These are phyloP conservation scores for Scutellaria minor DNA, from an alignment of 257 asterid species.

Conservation along the genomic window DNA sequence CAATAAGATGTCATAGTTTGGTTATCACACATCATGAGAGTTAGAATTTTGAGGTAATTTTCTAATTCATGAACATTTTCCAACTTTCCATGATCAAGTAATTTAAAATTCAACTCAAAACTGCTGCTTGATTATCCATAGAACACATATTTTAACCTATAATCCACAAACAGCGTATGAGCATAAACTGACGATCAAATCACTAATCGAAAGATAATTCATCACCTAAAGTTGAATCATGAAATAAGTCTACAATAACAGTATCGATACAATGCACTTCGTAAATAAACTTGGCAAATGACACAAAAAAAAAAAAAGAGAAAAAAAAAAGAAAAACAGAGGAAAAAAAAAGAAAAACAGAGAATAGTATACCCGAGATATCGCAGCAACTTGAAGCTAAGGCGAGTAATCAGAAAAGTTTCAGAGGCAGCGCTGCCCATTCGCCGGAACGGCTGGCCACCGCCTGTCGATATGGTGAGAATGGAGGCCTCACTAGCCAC, in stretches of 20 bases:
- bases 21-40: background rate
- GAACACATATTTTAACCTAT: background rate
- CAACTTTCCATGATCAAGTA: background rate
- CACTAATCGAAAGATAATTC: background rate
- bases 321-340: slow-evolving; percentile 5
- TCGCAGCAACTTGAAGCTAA: slow-evolving; percentile 55
- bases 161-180: background rate
- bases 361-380: slow-evolving; percentile 65
- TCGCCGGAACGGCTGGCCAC: slow-evolving; percentile 42
- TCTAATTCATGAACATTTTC: background rate
- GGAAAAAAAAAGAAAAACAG: background rate
- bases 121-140: too few relatives aligned
- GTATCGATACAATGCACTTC: background rate
- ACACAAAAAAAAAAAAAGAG: too few relatives aligned
- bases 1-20: background rate
- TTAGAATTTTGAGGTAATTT: background rate
- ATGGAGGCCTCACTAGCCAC: slow-evolving; percentile 55
- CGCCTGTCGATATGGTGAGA: slow-evolving; percentile 39
- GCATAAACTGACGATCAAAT: background rate
- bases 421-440: slow-evolving; percentile 67
- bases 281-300: too few relatives aligned
- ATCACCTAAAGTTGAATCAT: background rate
- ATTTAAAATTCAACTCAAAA: background rate
- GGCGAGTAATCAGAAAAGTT: slow-evolving; percentile 62
- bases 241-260: background rate